These are phyloP conservation scores for Rhizophagus sp. DNA, from an alignment of 192 early-diverging fungal genomes.

Conservation along the genomic window DNA sequence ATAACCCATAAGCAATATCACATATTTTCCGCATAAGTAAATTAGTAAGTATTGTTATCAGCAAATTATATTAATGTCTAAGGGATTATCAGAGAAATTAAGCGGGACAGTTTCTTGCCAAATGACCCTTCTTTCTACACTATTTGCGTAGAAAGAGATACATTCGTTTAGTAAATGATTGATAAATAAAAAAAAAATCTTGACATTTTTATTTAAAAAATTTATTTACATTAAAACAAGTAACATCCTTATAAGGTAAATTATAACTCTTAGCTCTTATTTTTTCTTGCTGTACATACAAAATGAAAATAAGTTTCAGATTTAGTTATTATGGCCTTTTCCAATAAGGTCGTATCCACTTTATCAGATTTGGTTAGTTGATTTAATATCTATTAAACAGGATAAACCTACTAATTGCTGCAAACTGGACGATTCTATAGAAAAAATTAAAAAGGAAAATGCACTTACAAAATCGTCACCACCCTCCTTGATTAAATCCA, in stretches of 20 bases:
- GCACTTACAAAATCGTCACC: neutral
- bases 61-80: neutral
- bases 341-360: too few relatives aligned
- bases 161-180: neutral
- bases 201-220: too few relatives aligned
- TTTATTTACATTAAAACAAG: neutral
- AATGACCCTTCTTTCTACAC: neutral
- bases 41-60: too few relatives aligned
- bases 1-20: too few relatives aligned
- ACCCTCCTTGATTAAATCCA: neutral
- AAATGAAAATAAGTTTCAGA: too few relatives aligned
- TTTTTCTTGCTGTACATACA: neutral
- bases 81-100: neutral
- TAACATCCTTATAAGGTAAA: neutral
- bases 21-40: too few relatives aligned
- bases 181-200: neutral
- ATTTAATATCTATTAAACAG: too few relatives aligned
- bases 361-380: too few relatives aligned
- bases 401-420: too few relatives aligned
- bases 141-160: neutral
- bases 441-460: too few relatives aligned
- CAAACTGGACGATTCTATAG: too few relatives aligned
- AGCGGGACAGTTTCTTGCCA: neutral
- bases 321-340: too few relatives aligned
- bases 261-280: neutral